Percentiles rank a stretch among this genome's conserved stretches.
phyloP scores from a whole-genome alignment of 2,329 filamentous ascomycete genomes.

The Aspergillus aculeatus region DNA sequence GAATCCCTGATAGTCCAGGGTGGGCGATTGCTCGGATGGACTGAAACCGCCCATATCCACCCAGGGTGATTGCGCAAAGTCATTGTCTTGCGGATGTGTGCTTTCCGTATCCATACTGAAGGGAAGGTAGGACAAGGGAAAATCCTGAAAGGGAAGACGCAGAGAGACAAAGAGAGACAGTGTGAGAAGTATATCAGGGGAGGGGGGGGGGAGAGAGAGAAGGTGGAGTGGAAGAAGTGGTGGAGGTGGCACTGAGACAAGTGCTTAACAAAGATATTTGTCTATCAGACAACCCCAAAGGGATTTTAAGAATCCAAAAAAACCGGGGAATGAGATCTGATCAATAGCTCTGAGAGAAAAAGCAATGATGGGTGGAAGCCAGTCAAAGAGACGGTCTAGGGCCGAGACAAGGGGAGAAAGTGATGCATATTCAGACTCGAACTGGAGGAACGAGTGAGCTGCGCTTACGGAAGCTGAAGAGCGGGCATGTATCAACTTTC shows the following conservation, averaged over 20 bases:
- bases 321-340: constrained; percentile 6
- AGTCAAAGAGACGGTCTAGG: constrained; percentile 29
- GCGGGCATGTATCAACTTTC: constrained; percentile 11
- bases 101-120: constrained; percentile 46
- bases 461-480: constrained; percentile 24
- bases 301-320: constrained; percentile 4
- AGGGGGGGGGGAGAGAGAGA: background rate
- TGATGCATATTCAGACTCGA: constrained; percentile 49
- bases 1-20: constrained; percentile 67
- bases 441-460: constrained; percentile 21
- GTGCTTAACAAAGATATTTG: constrained; percentile 19
- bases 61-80: constrained; percentile 47
- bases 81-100: constrained; percentile 44
- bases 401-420: constrained; percentile 45
- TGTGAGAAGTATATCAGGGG: constrained; percentile 30
- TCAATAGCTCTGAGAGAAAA: constrained; percentile 11
- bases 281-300: constrained; percentile 2
- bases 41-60: constrained; percentile 46
- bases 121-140: background rate
- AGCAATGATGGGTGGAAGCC: constrained; percentile 12
- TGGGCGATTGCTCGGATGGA: constrained; percentile 63
- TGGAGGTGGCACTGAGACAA: constrained; percentile 1
- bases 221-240: background rate
- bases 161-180: constrained; percentile 8
- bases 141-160: background rate